Base-by-base conservation (phyloP, 2,329 filamentous ascomycete species). In the Fusarium succisae region DNA sequence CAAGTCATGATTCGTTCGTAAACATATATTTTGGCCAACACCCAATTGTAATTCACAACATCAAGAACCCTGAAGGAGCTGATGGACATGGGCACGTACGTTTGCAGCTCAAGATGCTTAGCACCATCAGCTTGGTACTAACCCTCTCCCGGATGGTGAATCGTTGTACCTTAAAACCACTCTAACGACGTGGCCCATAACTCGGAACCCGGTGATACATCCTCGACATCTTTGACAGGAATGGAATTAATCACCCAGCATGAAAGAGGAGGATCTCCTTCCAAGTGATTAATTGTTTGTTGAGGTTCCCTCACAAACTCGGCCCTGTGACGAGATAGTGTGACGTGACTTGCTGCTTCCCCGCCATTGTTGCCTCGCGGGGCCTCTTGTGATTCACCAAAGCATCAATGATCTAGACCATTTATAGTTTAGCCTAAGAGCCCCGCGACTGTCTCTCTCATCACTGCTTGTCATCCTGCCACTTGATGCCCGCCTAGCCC, bases 341-440 rank as follows among this genome's bases (percentile, higher is more conserved):
- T 74, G 72, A 78, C 76, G 70, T 78, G 76, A 78, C 76, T 66
- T 66, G 44, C 57, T 73, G 37, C 55, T 66, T 72, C 76, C 76
- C 76, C 76, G 72, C 76, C 76, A 78, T 77, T 53, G 61, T 77
- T 68, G 74, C 76, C 74, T 78, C 66, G 74, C 66, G 73, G 72
- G 61, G 58, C 70, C 70, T 72, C 77, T 77, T 78, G 74, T 78
- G 77, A 78, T 78, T 78, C 75, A 78, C 72, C 70, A 43, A 61
- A 61, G 37, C 48, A 37, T 50, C 28, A 51, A 47, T 9, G 20
- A n/a, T 32, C 76, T 72, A 78, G 47, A 8, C 61, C 30, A 9
- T 9, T 61, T 60, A 24, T 9, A 45, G 74, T 12, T 56, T 80
- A 79, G 78, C 28, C 26, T 6, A 6, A 24, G 32, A 72, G 74